Percentiles rank a stretch among this genome's conserved stretches.
Conservation (phyloP, 805 yeast species). For the Suhomyces faveliae region DNA sequence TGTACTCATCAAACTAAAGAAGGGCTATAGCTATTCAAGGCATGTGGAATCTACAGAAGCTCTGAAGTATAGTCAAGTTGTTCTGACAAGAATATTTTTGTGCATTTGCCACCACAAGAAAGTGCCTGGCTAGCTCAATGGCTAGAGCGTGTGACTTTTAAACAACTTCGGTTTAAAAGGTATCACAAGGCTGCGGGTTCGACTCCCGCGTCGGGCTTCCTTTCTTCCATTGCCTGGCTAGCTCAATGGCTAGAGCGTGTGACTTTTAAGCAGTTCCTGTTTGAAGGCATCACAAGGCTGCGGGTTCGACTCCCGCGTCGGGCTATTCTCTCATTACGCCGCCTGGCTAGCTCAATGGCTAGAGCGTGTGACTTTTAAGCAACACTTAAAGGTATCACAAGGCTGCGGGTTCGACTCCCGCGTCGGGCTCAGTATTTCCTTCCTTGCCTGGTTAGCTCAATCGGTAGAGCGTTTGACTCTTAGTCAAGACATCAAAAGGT, state of each 20-base stretch:
- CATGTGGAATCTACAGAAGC: not conserved
- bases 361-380: constrained; percentile 14
- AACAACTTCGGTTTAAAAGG: not conserved
- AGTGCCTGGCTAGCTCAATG: constrained; percentile 7
- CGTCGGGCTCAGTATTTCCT: not conserved
- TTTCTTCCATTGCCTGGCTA: not conserved
- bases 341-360: constrained; percentile 15
- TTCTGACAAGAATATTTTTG: not conserved
- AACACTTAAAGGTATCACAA: not conserved
- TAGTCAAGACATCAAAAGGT: not conserved
- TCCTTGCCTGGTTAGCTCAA: constrained; percentile 5
- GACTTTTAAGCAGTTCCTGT: constrained; percentile 3
- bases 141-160: not conserved
- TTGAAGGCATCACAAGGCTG: constrained; percentile 5
- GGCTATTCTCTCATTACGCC: not conserved
- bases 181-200: not conserved
- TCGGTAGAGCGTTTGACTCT: constrained; percentile 7
- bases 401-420: constrained; percentile 2
- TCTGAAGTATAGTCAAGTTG: not conserved
- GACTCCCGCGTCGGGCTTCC: not conserved
- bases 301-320: constrained; percentile 11
- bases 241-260: constrained; percentile 8
- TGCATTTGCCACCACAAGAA: not conserved
- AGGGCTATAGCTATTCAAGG: too few species aligned
- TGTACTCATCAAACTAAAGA: too few species aligned